Conservation (phyloP, 2,329 filamentous ascomycete species). For the Colletotrichum sublineola region DNA sequence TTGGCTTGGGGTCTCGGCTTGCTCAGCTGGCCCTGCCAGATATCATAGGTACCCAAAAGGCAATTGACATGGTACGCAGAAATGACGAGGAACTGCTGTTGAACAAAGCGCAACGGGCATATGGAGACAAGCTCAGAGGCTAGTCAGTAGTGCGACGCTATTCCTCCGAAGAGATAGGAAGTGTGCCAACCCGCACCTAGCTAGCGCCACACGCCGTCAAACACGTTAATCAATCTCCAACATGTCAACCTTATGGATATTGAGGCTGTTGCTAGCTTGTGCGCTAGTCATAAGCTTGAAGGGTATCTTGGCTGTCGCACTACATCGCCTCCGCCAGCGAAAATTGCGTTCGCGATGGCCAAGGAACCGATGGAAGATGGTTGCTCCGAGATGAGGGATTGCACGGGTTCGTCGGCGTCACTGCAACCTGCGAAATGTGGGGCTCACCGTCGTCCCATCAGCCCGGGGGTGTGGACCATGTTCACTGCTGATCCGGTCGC, state of each 20-base stretch:
- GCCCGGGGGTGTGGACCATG: slow-evolving; percentile 30
- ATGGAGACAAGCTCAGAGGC: slow-evolving; percentile 34
- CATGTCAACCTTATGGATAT: slow-evolving; percentile 41
- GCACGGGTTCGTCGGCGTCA: slow-evolving; percentile 14
- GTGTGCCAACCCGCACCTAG: slow-evolving; percentile 24
- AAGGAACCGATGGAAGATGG: slow-evolving; percentile 34
- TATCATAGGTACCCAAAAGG: not conserved
- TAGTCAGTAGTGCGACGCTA: slow-evolving; percentile 40
- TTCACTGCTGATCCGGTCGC: slow-evolving; percentile 32
- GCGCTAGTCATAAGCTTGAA: slow-evolving; percentile 39
- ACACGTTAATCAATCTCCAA: slow-evolving; percentile 38
- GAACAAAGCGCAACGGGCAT: slow-evolving; percentile 13
- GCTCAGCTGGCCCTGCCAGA: not conserved
- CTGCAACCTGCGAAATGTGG: slow-evolving; percentile 6
- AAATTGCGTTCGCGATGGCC: slow-evolving; percentile 1
- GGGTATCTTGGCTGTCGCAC: slow-evolving; percentile 33
- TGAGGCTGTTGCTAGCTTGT: slow-evolving; percentile 23
- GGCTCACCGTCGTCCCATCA: slow-evolving; percentile 17
- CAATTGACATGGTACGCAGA: slow-evolving; percentile 15
- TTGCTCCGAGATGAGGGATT: slow-evolving; percentile 39
- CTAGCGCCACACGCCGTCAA: slow-evolving; percentile 24
- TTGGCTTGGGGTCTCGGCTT: not conserved
- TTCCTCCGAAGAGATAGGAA: slow-evolving; percentile 34
- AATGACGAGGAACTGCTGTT: not conserved
- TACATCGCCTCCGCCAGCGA: slow-evolving; percentile 10